Percentiles rank a stretch among this genome's conserved stretches.
Evolutionary conservation across 257 asterid genomes (phyloP).

Genomic region (Solanum corneliomulleri): DNA sequence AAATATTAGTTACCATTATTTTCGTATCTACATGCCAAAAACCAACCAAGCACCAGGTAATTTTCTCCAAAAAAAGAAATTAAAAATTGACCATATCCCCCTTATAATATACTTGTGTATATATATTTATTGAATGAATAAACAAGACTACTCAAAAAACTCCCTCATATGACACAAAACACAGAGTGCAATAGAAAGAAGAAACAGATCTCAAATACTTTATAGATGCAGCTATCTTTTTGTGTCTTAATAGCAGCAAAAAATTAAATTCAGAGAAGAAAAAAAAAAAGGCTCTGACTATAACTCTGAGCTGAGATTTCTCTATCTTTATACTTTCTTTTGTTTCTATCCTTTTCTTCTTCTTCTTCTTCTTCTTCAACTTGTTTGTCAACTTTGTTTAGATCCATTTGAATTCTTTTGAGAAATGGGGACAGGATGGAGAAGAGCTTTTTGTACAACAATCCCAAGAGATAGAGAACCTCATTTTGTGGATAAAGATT

Average conservation of each 20-base stretch:
- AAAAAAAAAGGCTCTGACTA: neutral
- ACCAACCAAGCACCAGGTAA: constrained; percentile 5
- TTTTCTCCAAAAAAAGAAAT: neutral
- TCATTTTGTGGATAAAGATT: constrained; percentile 5
- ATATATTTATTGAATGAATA: neutral
- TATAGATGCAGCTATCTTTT: constrained; percentile 19
- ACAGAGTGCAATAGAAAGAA: neutral
- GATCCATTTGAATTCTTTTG: constrained; percentile 5
- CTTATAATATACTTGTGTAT: neutral
- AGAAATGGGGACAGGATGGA: constrained; percentile 85
- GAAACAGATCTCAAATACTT: constrained; percentile 25
- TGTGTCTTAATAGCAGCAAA: neutral
- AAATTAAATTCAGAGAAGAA: neutral
- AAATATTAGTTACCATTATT: neutral
- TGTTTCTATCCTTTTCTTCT: neutral
- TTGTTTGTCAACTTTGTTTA: constrained; percentile 9
- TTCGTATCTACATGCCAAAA: neutral
- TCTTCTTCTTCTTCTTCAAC: neutral
- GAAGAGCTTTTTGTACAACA: constrained; percentile 79
- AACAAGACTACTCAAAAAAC: neutral
- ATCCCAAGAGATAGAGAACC: constrained; percentile 37
- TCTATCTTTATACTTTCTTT: neutral
- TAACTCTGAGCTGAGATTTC: constrained; percentile 3
- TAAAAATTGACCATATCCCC: neutral
- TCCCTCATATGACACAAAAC: neutral